Evolutionary conservation across 495 filamentous ascomycete genomes (phyloP), one percentile per base, ranked within the genome.

Genomic region (Penicillium longicatenatum): DNA sequence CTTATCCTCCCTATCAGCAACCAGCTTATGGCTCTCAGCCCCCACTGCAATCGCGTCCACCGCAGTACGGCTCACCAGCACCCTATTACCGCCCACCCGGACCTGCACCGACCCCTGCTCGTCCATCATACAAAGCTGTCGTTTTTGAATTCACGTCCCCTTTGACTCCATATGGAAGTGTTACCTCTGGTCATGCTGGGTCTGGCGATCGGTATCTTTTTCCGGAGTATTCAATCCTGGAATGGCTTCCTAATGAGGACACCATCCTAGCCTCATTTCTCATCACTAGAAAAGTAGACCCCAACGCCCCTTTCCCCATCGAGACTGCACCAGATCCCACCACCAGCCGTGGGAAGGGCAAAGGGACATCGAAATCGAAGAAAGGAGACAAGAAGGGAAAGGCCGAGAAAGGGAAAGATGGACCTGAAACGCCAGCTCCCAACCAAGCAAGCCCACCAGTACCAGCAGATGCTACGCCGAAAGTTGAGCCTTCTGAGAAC

Each of bases 201-300:
- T 84, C 82, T 17, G 92, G 92, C 10, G 94, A 97, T 66, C 86
- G 93, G 19, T 98, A 92, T 66, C 70, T 93, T 19, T 94, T 98
- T 66, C 94, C 94, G 0, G 92, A 90, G 68, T 82, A 91, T 65
- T 87, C 87, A 54, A 89, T 98, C 44, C 73, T 98, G 8, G 93
- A 98, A 66, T 89, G 75, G 71, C 70, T 80, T 17, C 72, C 78
- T 0, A 75, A 72, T 39, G 72, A 75, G 39, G 75, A 73, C 17
- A 75, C 76, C 9, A 74, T 82, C 19, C 67, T 84, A 42, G 78
- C 75, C 17, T 84, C 81, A 0, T 84, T 84, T 58, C 61, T 84
- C 11, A 62, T 82, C 11, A 72, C 81, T 7, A 65, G 74, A 12
- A 81, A 76, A 50, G 80, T 82, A 2, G 80, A 75, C 55, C 74